Evolutionary conservation across 176 grass and related monocot genomes (phyloP), one percentile per base, ranked within the genome.

Genomic region (Paspalum vaginatum): DNA sequence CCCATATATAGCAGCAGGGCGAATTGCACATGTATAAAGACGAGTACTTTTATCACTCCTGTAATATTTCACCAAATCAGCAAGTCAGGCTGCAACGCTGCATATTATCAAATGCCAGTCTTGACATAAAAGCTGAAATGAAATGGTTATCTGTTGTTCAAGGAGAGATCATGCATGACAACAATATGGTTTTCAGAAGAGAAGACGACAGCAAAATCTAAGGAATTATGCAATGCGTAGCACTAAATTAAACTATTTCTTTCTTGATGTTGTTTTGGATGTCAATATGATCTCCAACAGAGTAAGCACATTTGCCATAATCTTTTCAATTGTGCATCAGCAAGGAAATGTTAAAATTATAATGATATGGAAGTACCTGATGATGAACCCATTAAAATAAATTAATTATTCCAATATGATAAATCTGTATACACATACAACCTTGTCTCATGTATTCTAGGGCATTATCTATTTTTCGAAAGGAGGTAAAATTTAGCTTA

Each of bases 1-100:
- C 9, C 95, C 95, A 64, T 98, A 95, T 75, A 98, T 98, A 85
- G 92, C 92, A 81, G 90, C 92, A 49, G 95, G 90, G 72, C 92
- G 89, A 79, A 95, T 89, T 25, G 92, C 90, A 73, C 95, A 95
- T 66, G 95, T 95, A 94, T 93, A 95, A 59, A 98, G 86, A 54
- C 86, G 62, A 32, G 41, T 39, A 57, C 69, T 56, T 81, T 61
- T 81, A 61, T 88, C 73, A 45, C 27, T 43, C 77, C 87, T 89
- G 77, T 48, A 76, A 43, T 10, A 10, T 80, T 76, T 62, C 40
- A 85, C 51, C 7, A 63, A 47, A 80, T 75, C 38, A 74, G 70
- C 75, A 75, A 75, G 61, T 39, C 5, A 69, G 10, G 24, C 24
- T 25, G 12, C 37, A 27, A 69, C 7, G 24, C 24, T 25, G 12